These are phyloP conservation scores for Pichia ethanolica DNA, from an alignment of 805 yeast species.

Conservation along the genomic window DNA sequence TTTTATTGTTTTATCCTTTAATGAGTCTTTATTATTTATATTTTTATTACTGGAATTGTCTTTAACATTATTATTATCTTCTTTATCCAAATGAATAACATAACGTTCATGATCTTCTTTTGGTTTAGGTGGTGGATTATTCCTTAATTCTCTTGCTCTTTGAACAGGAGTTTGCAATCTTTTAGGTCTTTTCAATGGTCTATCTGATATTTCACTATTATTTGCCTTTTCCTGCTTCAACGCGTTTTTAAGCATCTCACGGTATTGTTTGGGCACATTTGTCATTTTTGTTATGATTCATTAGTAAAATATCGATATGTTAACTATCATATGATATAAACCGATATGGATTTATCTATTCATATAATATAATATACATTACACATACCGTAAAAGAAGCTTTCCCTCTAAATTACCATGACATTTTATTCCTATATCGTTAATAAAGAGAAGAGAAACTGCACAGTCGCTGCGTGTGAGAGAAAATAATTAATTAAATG, in stretches of 20 bases:
- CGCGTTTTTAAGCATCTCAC: conserved; percentile 19
- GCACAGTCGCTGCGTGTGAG: no score
- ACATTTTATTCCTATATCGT: no score
- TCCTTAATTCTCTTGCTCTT: conserved; percentile 5
- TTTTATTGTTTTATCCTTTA: neutral
- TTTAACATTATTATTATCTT: conserved; percentile 6
- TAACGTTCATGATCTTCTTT: neutral
- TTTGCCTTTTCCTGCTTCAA: conserved; percentile 6
- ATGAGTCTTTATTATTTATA: neutral
- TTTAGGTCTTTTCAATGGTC: conserved; percentile 21
- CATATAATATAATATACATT: no score
- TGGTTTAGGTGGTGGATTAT: neutral
- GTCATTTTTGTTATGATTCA: neutral
- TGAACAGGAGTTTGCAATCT: conserved; percentile 5
- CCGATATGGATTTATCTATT: no score
- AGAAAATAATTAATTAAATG: no score
- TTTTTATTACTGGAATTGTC: neutral
- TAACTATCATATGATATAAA: no score
- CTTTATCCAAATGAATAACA: conserved; percentile 5
- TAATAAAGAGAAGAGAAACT: no score
- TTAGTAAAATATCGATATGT: no score
- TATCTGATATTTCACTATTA: neutral
- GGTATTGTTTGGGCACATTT: conserved; percentile 14
- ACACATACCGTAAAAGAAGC: no score
- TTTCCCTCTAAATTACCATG: no score